Conservation (phyloP, 148 eudicot genomes). For the Salicornia ramosissima region DNA sequence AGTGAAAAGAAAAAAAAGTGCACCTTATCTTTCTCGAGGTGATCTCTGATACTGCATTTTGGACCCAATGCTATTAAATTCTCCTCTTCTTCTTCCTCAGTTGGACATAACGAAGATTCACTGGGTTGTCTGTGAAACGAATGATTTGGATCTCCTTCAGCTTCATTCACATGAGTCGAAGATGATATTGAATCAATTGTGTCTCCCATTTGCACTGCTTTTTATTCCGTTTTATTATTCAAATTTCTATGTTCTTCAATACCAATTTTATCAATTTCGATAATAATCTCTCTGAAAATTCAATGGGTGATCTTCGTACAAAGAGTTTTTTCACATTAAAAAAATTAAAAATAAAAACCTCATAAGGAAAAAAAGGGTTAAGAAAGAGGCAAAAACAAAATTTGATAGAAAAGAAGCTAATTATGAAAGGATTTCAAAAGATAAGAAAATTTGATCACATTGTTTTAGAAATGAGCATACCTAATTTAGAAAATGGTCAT, state of each 20-base stretch:
- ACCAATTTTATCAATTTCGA: neutral
- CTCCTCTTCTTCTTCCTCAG: constrained; percentile 67
- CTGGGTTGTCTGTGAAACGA: constrained; percentile 34
- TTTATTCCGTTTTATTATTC: neutral
- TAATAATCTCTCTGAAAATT: neutral
- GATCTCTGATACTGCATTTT: constrained; percentile 50
- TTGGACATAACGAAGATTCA: constrained; percentile 37
- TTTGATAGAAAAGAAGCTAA: neutral
- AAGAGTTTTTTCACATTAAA: neutral
- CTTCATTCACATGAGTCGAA: constrained; percentile 17
- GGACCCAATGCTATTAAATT: constrained; percentile 56
- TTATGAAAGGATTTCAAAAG: neutral
- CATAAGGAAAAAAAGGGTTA: neutral
- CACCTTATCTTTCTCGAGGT: constrained; percentile 77
- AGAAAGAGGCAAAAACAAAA: neutral
- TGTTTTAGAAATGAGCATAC: neutral
- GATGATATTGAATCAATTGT: constrained; percentile 27
- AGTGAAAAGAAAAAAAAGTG: neutral
- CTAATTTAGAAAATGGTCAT: neutral
- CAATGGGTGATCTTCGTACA: neutral
- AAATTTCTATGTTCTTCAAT: neutral
- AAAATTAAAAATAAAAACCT: neutral
- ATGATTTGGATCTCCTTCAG: constrained; percentile 16
- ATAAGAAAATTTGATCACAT: constrained; percentile 2
- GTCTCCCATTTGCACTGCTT: constrained; percentile 14